Evolutionary conservation across 179 eudicot genomes (phyloP).

Genomic region (Actinidia arguta): DNA sequence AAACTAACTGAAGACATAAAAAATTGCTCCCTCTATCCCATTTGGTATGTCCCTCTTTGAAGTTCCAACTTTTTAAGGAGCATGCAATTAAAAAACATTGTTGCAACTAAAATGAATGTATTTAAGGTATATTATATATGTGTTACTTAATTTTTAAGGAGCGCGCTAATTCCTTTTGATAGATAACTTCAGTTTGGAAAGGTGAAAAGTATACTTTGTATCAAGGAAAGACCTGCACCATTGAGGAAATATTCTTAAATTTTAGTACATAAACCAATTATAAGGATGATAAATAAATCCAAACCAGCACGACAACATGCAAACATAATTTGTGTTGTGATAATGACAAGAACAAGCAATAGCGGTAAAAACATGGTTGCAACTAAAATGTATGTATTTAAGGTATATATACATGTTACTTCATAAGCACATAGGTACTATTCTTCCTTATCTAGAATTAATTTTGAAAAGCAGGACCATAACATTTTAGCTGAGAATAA

Average conservation of each 20-base stretch:
- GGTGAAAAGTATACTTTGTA: slow-evolving; percentile 88
- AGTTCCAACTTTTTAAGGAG: too few species aligned
- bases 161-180: too few species aligned
- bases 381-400: neutral
- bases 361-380: slow-evolving; percentile 7
- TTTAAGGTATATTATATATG: neutral
- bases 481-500: neutral
- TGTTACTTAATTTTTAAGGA: neutral
- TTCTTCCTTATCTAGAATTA: slow-evolving; percentile 7
- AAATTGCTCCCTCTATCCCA: too few species aligned
- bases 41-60: too few species aligned
- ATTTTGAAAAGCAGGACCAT: neutral
- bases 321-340: neutral
- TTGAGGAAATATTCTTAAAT: slow-evolving; percentile 13
- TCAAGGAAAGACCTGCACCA: slow-evolving; percentile 91
- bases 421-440: neutral
- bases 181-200: slow-evolving; percentile 79
- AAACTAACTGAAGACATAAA: too few species aligned
- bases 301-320: neutral
- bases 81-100: too few species aligned
- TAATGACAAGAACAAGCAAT: neutral
- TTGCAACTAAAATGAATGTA: neutral
- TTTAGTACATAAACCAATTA: neutral
- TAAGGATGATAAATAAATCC: neutral
- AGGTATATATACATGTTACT: neutral